Percentiles rank a stretch among this genome's conserved stretches.
Evolutionary conservation across 2,329 filamentous ascomycete genomes (phyloP).

Genomic region (Diaporthe ampelina): DNA sequence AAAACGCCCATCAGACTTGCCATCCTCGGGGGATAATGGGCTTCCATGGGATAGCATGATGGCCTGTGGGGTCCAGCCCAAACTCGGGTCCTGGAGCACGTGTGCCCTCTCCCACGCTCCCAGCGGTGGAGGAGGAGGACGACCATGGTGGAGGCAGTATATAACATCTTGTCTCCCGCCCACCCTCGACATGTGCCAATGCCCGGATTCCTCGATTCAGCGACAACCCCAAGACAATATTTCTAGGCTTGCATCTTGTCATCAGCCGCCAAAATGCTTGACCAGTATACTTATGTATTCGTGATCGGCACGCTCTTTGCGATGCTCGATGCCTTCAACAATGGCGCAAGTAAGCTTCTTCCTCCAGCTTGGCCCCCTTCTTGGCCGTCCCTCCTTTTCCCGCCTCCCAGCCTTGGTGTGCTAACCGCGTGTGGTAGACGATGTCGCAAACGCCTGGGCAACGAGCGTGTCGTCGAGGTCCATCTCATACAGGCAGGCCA

Average conservation of each 20-base stretch:
- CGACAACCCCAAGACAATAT: conserved; percentile 16
- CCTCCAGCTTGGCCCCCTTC: not conserved
- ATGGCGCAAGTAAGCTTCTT: conserved; percentile 75
- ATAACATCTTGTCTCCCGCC: conserved; percentile 13
- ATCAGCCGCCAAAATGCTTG: conserved; percentile 65
- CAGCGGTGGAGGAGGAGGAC: not conserved
- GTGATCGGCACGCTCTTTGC: conserved; percentile 83
- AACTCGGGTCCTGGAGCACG: conserved; percentile 12
- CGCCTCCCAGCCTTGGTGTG: not conserved
- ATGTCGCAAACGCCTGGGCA: conserved; percentile 88
- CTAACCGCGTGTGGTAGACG: conserved; percentile 64
- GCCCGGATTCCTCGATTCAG: not conserved
- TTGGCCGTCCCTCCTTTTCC: not conserved
- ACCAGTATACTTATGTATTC: conserved; percentile 79
- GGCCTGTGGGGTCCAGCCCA: conserved; percentile 15
- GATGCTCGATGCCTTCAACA: conserved; percentile 83
- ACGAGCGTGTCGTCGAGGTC: conserved; percentile 87
- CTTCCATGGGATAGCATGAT: conserved; percentile 14
- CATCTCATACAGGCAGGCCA: conserved; percentile 77
- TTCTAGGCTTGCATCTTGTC: conserved; percentile 35
- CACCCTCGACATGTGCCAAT: conserved; percentile 2
- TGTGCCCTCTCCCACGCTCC: not conserved
- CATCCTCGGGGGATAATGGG: conserved; percentile 3
- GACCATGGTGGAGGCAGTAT: not conserved
- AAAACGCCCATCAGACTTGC: conserved; percentile 22